Evolutionary conservation across 371 early-diverging fungal genomes (phyloP), one percentile per base, ranked within the genome.

Genomic region (Entomophthora muscae): DNA sequence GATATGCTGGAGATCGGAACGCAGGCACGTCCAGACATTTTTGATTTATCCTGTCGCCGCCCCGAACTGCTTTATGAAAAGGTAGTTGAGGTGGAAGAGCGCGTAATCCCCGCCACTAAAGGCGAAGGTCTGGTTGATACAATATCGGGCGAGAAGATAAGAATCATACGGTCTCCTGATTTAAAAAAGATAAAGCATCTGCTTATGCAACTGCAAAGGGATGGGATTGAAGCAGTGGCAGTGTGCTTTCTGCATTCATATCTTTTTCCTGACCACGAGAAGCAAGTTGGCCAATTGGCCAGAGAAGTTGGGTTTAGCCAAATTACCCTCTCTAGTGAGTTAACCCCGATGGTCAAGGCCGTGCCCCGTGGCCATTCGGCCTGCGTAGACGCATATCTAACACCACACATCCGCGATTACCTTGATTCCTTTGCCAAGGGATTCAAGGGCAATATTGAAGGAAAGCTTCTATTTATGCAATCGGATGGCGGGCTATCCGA

Each of bases 381-480:
- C 0, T 84, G 85, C 1, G 90, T 89, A 0, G 95, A 97, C 67
- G 93, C 92, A 0, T 97, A 95, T 67, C 75, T 97, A 63, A 93
- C 95, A 1, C 98, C 96, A 1, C 83, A 85, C 66, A 90, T 95
- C 65, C 78, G 83, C 57, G 76, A 80, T 3, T 95, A 95, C 66
- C 78, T 94, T 22, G 71, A 83, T 52, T 85, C 88, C 0, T 95
- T 95, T 69, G 75, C 83, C 2, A 71, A 78, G 28, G 95, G 93
- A 0, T 95, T 97, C 68, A 91, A 92, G 69, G 81, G 80, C 32
- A 53, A 56, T 21, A 69, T 72, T 24, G 76, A 77, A 3, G 86
- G 88, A 5, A 76, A 81, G 12, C 73, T 94, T 31, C 90, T 91
- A 70, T 95, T 97, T 70, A 97, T 97, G 98, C 93, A 93, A 72